These are phyloP conservation scores for Populus trichocarpa DNA, from an alignment of 441 rosid genomes.

Conservation along the genomic window DNA sequence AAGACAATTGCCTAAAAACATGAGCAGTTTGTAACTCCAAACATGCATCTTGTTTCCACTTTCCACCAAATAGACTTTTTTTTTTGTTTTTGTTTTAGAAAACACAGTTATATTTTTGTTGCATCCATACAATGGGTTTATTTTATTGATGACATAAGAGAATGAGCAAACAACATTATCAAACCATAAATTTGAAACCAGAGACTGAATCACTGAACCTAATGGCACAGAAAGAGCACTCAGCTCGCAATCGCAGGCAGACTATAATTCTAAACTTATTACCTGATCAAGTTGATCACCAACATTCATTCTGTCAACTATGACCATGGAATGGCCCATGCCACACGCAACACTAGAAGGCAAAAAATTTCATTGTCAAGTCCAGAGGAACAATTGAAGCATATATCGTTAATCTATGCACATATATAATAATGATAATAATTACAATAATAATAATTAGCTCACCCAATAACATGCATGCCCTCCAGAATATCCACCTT, in stretches of 20 bases:
- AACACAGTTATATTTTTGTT: background rate
- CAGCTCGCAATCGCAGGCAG: background rate
- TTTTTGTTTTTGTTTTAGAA: too few species aligned
- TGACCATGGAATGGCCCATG: constrained; percentile 74
- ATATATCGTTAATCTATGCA: background rate
- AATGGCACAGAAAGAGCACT: background rate
- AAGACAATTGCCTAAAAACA: background rate
- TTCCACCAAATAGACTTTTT: background rate
- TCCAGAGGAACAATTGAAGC: background rate
- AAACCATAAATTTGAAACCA: background rate
- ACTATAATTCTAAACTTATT: background rate
- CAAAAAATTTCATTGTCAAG: constrained; percentile 2
- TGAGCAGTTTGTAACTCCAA: background rate
- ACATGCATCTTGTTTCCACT: background rate
- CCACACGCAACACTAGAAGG: constrained; percentile 85
- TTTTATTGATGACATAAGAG: background rate
- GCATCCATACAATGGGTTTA: background rate
- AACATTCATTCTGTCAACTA: constrained; percentile 67
- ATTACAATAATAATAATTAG: background rate
- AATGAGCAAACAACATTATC: background rate
- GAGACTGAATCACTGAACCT: background rate
- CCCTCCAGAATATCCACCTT: constrained; percentile 91
- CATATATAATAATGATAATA: background rate
- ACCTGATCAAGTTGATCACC: constrained; percentile 84
- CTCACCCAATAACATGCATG: constrained; percentile 85